Percentiles rank a stretch among this genome's conserved stretches.
phyloP scores from a whole-genome alignment of 495 filamentous ascomycete species.

The Hypoxylon rickii region DNA sequence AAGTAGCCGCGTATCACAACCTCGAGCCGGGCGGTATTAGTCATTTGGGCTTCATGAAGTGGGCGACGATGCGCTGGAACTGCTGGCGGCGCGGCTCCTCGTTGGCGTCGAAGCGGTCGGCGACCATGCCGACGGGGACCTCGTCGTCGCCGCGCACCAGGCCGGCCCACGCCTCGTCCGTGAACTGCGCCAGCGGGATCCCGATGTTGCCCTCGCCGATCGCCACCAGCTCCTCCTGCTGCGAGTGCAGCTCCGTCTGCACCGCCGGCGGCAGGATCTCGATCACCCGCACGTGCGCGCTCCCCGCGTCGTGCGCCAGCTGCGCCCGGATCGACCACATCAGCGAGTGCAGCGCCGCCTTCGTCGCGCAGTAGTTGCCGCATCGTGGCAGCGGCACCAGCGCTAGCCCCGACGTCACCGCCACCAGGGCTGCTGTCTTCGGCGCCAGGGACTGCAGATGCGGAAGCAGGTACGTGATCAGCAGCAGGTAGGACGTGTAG shows the following conservation, averaged over 20 bases:
- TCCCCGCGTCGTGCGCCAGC: slow-evolving; percentile 46
- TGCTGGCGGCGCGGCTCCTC: slow-evolving; percentile 20
- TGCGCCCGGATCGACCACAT: slow-evolving; percentile 64
- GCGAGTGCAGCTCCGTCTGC: slow-evolving; percentile 64
- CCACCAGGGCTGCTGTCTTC: slow-evolving; percentile 47
- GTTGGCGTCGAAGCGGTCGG: slow-evolving; percentile 12
- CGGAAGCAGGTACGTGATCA: slow-evolving; percentile 66
- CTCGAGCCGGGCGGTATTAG: no score
- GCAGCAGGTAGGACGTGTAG: slow-evolving; percentile 65
- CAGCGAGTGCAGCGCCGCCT: slow-evolving; percentile 62
- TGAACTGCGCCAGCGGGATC: slow-evolving; percentile 66
- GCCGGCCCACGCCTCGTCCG: slow-evolving; percentile 58
- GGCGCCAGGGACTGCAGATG: slow-evolving; percentile 53
- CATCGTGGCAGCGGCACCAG: slow-evolving; percentile 56
- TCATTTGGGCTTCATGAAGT: slow-evolving; percentile 18
- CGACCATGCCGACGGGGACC: slow-evolving; percentile 39
- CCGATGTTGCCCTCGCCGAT: slow-evolving; percentile 47
- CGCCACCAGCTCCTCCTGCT: slow-evolving; percentile 51
- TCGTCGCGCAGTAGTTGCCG: slow-evolving; percentile 62
- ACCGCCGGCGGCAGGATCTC: slow-evolving; percentile 71
- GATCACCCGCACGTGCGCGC: slow-evolving; percentile 55
- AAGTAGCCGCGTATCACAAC: background rate
- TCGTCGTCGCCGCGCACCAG: slow-evolving; percentile 57
- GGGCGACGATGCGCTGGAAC: slow-evolving; percentile 16
- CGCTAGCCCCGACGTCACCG: slow-evolving; percentile 58